Base-by-base conservation (phyloP, 306 rosid species). In the Arachis stenosperma region DNA sequence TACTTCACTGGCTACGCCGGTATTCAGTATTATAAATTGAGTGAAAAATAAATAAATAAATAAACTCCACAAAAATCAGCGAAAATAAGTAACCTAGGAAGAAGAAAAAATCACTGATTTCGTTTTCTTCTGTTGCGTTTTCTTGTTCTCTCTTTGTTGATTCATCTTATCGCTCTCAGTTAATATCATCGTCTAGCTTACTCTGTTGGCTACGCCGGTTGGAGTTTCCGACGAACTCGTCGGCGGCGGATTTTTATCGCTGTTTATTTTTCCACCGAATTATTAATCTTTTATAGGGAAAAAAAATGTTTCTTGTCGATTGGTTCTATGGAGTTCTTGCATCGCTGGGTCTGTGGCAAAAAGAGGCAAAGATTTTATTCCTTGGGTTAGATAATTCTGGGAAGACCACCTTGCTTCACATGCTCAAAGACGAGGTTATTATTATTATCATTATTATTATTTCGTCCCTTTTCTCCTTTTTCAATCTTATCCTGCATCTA, bases 371-470 rank as follows among this genome's bases (percentile, higher is more conserved):
- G 85, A 90, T 90, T 86, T 79, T 90, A 73, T 91, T 91, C 53
- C 70, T 91, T 29, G 97, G 97, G 65, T 92, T 91, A n/a, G 97
- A 88, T 87, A 88, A 91, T 82, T 77, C 94, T 76, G 97, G 97
- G 15, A 91, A 91, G 81, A 91, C 97, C 66, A 88, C 97, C 73
- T 81, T 91, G 83, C 97, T 91, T 81, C 92, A 89, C 81, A 91
- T 91, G 97, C 90, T 91, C 40, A 91, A 88, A 72, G 97, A 89
- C 17, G 92, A 88, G 97, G 97, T 89, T 39, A 58, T 12, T n/a
- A 22, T 22, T 22, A 22, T 22, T 22, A 22, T 22, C 27, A 22
- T 22, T 22, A 22, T 6, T 64, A 40, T 48, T 29, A 40, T 58
- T 5, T 61, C 37, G 71, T 43, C 14, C 14, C 57, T 8, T 15